Percentiles rank a stretch among this genome's conserved stretches.
Evolutionary conservation across 2,329 filamentous ascomycete species (phyloP).

Genomic region (Knoxdaviesia capensis): DNA sequence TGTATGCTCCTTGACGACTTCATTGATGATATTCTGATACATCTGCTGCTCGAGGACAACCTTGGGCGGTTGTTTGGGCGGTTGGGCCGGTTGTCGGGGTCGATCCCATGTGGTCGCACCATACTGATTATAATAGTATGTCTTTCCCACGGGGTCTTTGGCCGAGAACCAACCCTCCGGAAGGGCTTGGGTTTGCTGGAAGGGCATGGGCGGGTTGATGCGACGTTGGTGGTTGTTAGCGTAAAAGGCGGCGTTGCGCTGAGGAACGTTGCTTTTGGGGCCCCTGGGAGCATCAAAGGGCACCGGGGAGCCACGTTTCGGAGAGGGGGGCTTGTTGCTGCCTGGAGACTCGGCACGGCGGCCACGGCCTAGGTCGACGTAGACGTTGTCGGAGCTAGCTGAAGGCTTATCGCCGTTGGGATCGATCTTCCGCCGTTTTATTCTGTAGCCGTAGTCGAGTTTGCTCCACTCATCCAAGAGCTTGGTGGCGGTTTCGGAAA

Average conservation of each 20-base stretch:
- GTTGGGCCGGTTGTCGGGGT: constrained; percentile 49
- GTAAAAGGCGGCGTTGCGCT: constrained; percentile 11
- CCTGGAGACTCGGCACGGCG: constrained; percentile 1
- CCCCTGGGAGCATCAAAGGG: constrained; percentile 32
- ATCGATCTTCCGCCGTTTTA: constrained; percentile 74
- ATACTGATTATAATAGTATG: constrained; percentile 69
- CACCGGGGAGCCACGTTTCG: constrained; percentile 39
- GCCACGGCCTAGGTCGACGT: constrained; percentile 1
- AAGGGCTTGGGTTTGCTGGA: constrained; percentile 23
- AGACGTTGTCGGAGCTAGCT: constrained; percentile 6
- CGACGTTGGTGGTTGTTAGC: background rate
- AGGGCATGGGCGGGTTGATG: background rate
- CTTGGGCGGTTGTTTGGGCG: constrained; percentile 40
- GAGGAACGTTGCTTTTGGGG: constrained; percentile 37
- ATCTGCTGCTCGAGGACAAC: constrained; percentile 44
- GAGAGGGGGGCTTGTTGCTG: constrained; percentile 20
- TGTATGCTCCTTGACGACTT: constrained; percentile 50
- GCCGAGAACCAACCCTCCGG: constrained; percentile 77
- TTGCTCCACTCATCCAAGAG: constrained; percentile 76
- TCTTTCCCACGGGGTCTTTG: constrained; percentile 46
- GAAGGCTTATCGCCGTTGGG: constrained; percentile 28
- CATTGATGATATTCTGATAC: constrained; percentile 70
- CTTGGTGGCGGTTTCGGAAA: constrained; percentile 48
- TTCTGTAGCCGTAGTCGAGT: constrained; percentile 77
- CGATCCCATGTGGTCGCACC: constrained; percentile 67